Percentiles rank a stretch among this genome's conserved stretches.
These are phyloP conservation scores for Auriscalpium microsporum DNA, from an alignment of 768 basidiomycete species.

Conservation along the genomic window DNA sequence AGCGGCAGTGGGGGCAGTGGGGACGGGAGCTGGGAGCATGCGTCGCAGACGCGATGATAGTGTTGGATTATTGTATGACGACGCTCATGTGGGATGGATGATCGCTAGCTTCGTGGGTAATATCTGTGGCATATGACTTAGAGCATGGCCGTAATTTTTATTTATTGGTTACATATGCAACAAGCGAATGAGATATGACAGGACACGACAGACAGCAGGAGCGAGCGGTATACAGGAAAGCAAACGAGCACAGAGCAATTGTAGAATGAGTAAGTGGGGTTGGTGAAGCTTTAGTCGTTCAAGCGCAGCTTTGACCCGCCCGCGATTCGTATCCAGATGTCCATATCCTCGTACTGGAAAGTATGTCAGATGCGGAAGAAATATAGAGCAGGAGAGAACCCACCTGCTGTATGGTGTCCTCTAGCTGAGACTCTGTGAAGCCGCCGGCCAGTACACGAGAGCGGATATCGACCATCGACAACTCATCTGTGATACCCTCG, in stretches of 20 bases:
- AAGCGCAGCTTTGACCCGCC: slow-evolving; percentile 78
- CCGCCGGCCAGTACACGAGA: slow-evolving; percentile 79
- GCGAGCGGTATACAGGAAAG: too few relatives aligned
- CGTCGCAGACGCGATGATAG: slow-evolving; percentile 34
- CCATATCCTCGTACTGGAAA: slow-evolving; percentile 76
- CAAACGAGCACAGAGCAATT: too few relatives aligned
- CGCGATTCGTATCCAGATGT: slow-evolving; percentile 75
- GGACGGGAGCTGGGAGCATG: slow-evolving; percentile 73
- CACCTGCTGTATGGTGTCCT: slow-evolving; percentile 77
- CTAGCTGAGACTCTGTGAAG: slow-evolving; percentile 86
- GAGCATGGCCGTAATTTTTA: too few relatives aligned
- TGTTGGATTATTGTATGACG: neutral
- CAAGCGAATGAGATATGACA: neutral
- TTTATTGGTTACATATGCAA: neutral
- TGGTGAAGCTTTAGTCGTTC: slow-evolving; percentile 21
- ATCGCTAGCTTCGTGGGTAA: too few relatives aligned
- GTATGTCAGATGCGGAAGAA: neutral
- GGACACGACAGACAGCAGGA: slow-evolving; percentile 2
- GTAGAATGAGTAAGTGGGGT: too few relatives aligned
- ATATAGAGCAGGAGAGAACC: slow-evolving; percentile 21
- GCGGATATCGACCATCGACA: slow-evolving; percentile 83
- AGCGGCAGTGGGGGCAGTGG: slow-evolving; percentile 41
- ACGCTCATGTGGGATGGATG: too few relatives aligned
- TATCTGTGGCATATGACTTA: too few relatives aligned
- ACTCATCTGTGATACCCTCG: slow-evolving; percentile 47